Conservation (phyloP, 192 early-diverging fungal genomes). For the Funneliformis mosseae region DNA sequence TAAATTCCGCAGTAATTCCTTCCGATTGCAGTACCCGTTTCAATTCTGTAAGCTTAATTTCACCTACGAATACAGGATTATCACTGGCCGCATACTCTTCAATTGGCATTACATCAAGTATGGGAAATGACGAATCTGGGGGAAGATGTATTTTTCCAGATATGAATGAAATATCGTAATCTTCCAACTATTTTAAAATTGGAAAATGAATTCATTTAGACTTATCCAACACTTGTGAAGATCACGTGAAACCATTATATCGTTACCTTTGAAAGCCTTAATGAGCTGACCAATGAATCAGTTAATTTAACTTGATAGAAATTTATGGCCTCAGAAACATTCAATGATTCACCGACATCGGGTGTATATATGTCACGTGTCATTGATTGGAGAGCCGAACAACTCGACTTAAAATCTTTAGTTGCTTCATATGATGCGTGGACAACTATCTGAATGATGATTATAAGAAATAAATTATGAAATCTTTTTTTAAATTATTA, state of each 20-base stretch:
- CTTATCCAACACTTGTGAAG: background rate
- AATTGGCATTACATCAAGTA: conserved; percentile 66
- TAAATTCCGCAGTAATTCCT: conserved; percentile 83
- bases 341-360: conserved; percentile 77
- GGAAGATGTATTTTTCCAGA: conserved; percentile 74
- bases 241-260: conserved; percentile 27
- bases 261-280: conserved; percentile 72
- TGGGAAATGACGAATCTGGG: conserved; percentile 64
- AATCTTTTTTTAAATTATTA: background rate
- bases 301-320: conserved; percentile 86
- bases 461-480: background rate
- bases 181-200: conserved; percentile 58
- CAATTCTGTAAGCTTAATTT: conserved; percentile 83
- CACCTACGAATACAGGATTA: conserved; percentile 80
- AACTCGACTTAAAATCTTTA: conserved; percentile 62
- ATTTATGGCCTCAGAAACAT: conserved; percentile 87
- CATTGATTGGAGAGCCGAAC: conserved; percentile 62
- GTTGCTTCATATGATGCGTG: conserved; percentile 81
- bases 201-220: background rate
- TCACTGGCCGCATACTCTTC: conserved; percentile 44
- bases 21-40: conserved; percentile 66
- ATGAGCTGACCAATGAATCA: conserved; percentile 82
- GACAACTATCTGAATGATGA: conserved; percentile 66
- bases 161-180: conserved; percentile 78
- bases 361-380: conserved; percentile 89